A percentile compares a stretch with the other conserved stretches of the same genome.
These are phyloP conservation scores for Mycena leptocephala DNA, from an alignment of 768 basidiomycete genomes.

Conservation along the genomic window DNA sequence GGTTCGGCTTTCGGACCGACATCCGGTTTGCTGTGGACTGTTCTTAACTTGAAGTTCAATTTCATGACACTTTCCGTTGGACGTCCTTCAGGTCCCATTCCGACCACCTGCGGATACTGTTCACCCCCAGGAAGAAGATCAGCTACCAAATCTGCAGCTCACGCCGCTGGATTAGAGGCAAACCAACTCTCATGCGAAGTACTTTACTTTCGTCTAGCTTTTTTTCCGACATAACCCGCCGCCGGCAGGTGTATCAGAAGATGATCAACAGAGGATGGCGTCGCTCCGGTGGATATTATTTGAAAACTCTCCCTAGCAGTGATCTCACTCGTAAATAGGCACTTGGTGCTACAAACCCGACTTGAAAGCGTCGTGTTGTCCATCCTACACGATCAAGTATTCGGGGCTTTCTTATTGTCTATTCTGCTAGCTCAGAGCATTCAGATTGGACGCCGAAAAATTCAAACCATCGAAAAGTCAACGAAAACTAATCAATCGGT, in stretches of 20 bases:
- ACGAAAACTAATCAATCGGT: conserved; percentile 84
- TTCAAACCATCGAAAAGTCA: conserved; percentile 85
- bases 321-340: conserved; percentile 46
- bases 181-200: conserved; percentile 71
- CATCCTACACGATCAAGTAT: conserved; percentile 95
- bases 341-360: conserved; percentile 92
- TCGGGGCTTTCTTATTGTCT: not conserved
- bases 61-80: conserved; percentile 52
- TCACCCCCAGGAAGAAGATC: conserved; percentile 68
- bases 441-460: conserved; percentile 74
- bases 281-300: conserved; percentile 69
- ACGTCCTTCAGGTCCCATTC: conserved; percentile 49
- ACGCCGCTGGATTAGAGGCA: conserved; percentile 66
- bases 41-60: too few relatives aligned
- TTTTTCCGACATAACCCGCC: not conserved
- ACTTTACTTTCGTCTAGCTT: not conserved
- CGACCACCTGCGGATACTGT: conserved; percentile 80
- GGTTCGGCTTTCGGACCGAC: too few relatives aligned
- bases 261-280: conserved; percentile 93
- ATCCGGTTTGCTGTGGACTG: too few relatives aligned
- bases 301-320: not conserved
- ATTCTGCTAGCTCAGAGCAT: conserved; percentile 9
- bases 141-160: conserved; percentile 56
- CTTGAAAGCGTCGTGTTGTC: conserved; percentile 87
- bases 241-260: conserved; percentile 81